Evolutionary conservation across 1,139 yeast species (phyloP), one percentile per base, ranked within the genome.

Genomic region (Sugiyamaella pinicola): DNA sequence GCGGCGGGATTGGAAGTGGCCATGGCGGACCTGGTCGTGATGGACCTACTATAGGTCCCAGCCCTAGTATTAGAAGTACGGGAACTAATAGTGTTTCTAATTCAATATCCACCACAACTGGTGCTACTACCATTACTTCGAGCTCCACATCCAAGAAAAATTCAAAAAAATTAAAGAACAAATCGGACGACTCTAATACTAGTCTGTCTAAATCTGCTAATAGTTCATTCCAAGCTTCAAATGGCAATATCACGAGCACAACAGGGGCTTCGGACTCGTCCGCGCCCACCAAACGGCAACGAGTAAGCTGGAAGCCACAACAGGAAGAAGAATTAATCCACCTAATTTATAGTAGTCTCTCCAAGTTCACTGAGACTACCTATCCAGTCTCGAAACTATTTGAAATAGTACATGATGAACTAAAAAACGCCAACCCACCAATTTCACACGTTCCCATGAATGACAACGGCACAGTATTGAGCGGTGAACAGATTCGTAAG

Each of bases 311-410:
- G 47, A 42, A 42, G 31, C 22, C 47, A 15, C 29, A 31, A 5
- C 47, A 42, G 12, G 47, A 42, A 21, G 47, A 42, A 19, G 47
- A 42, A 17, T 15, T 42, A 7, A 10, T 42, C 15, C 34, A 42
- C 6, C 21, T 42, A 10, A 38, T 42, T 4, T 28, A 28, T 17
- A 31, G 17, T 21, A 29, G 28, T 10, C 47, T 42, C 7, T 10
- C 12, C 38, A 15, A 31, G n/a, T 42, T 42, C 15, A 42, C 47
- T 8, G 18, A 17, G 7, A 38, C 29, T 21, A 21, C 31, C 28
- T 42, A 42, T 42, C 47, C 47, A 31, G 12, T 42, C 10, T 42
- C 47, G 31, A 42, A 42, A 13, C 21, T 42, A 21, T 42, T 42
- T 31, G 47, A 42, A 26, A 42, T 42, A 12, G 38, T 31, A 12